These are phyloP conservation scores for Arthroderma sp. DNA, from an alignment of 2,329 filamentous ascomycete species.

Conservation along the genomic window DNA sequence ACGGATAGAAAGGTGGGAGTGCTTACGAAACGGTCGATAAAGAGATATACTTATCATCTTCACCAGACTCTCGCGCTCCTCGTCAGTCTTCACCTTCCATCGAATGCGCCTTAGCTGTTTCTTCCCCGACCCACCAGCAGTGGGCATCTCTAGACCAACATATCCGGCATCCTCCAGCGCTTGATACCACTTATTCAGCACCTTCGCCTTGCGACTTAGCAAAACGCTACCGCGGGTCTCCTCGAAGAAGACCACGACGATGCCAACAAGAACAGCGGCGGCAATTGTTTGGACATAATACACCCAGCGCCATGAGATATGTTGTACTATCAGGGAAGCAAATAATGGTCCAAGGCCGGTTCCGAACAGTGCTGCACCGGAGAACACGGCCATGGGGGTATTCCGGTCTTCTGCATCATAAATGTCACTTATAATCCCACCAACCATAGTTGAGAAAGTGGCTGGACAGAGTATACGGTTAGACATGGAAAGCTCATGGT, in stretches of 20 bases:
- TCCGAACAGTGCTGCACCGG: constrained; percentile 62
- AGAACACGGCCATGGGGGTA: constrained; percentile 80
- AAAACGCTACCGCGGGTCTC: constrained; percentile 76
- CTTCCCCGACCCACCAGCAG: constrained; percentile 16
- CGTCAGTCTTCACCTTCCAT: constrained; percentile 69
- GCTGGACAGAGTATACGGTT: constrained; percentile 13
- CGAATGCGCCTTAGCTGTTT: constrained; percentile 45
- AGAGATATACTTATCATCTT: constrained; percentile 63
- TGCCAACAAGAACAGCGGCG: constrained; percentile 48
- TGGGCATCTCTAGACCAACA: constrained; percentile 39
- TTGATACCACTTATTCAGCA: constrained; percentile 68
- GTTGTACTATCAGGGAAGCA: constrained; percentile 54
- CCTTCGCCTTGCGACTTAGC: constrained; percentile 58
- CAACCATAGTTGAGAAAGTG: constrained; percentile 76
- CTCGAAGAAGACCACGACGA: constrained; percentile 57
- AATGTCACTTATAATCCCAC: constrained; percentile 80
- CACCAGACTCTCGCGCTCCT: constrained; percentile 54
- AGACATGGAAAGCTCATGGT: not conserved
- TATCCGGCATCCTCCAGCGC: constrained; percentile 53
- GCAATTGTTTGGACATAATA: constrained; percentile 75
- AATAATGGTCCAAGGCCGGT: constrained; percentile 68
- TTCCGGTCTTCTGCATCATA: constrained; percentile 69
- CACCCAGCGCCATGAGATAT: constrained; percentile 67
- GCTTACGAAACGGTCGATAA: constrained; percentile 57
- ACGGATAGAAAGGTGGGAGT: not conserved